Evolutionary conservation across 805 yeast genomes (phyloP).

Genomic region (Clavispora fructus): DNA sequence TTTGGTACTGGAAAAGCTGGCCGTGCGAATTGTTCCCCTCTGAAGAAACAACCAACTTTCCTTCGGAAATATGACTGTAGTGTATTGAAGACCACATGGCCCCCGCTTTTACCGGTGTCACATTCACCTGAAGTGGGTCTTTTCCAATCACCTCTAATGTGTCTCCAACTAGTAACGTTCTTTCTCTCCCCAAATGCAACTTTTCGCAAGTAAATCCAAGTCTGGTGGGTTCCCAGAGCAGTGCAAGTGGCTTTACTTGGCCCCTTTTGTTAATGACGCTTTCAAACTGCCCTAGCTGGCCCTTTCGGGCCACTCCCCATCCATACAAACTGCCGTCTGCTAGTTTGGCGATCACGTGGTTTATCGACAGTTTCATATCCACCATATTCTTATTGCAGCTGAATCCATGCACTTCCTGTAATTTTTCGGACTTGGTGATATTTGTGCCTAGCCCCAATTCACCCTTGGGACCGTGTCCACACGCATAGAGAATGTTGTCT

Average conservation of each 20-base stretch:
- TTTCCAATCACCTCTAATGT: constrained; percentile 15
- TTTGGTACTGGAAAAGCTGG: constrained; percentile 42
- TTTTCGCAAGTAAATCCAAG: constrained; percentile 12
- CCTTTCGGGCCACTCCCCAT: constrained; percentile 67
- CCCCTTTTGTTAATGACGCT: background rate
- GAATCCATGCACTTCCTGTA: background rate
- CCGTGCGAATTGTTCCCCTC: constrained; percentile 76
- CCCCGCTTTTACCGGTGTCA: constrained; percentile 21
- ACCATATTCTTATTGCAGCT: background rate
- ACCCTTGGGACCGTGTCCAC: constrained; percentile 69
- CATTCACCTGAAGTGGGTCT: constrained; percentile 1
- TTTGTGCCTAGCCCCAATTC: constrained; percentile 55
- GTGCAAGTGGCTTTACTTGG: constrained; percentile 11
- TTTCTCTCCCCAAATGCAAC: constrained; percentile 54
- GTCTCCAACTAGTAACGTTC: constrained; percentile 36
- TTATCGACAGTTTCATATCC: constrained; percentile 35
- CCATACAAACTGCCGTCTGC: constrained; percentile 46
- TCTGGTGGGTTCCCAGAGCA: constrained; percentile 21
- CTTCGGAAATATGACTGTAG: constrained; percentile 4
- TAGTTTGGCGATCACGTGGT: constrained; percentile 38
- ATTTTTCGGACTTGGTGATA: constrained; percentile 1
- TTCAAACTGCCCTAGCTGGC: constrained; percentile 38
- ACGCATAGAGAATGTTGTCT: constrained; percentile 37
- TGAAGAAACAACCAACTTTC: constrained; percentile 30
- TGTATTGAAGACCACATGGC: constrained; percentile 84